phyloP scores from a whole-genome alignment of 345 rosid species.

The Citrus maxima region DNA sequence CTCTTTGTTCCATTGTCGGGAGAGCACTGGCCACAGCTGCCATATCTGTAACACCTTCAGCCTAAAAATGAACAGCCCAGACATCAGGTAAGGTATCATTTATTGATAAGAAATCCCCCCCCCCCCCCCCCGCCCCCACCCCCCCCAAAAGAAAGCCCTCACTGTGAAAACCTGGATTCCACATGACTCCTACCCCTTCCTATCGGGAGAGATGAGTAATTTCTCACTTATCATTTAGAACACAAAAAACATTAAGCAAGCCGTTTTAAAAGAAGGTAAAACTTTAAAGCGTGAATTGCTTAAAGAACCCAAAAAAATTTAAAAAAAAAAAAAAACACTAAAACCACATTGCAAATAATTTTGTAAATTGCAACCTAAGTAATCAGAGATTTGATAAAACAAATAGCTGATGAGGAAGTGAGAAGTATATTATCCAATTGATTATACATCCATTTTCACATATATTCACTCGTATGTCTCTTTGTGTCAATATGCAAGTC shows the following conservation, averaged over 20 bases:
- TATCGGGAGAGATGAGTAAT: background rate
- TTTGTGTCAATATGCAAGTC: no score
- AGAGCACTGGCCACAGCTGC: conserved; percentile 42
- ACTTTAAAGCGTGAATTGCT: no score
- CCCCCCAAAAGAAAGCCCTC: background rate
- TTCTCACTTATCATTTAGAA: no score
- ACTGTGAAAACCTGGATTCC: background rate
- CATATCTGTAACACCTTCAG: conserved; percentile 69
- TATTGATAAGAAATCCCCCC: background rate
- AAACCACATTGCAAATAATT: no score
- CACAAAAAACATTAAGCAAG: background rate
- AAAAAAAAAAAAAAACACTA: no score
- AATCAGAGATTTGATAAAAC: background rate
- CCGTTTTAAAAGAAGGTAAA: background rate
- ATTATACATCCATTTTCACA: background rate
- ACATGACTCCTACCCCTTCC: background rate
- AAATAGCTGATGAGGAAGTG: background rate
- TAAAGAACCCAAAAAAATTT: no score
- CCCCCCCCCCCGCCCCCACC: no score
- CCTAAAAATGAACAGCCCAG: conserved; percentile 34
- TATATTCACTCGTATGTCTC: background rate
- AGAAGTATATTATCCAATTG: background rate
- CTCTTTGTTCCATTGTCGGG: conserved; percentile 58
- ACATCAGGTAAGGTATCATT: background rate
- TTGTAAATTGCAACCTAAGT: background rate